Base-by-base conservation (phyloP, 768 basidiomycete genomes). In the Phylloporus sp. region DNA sequence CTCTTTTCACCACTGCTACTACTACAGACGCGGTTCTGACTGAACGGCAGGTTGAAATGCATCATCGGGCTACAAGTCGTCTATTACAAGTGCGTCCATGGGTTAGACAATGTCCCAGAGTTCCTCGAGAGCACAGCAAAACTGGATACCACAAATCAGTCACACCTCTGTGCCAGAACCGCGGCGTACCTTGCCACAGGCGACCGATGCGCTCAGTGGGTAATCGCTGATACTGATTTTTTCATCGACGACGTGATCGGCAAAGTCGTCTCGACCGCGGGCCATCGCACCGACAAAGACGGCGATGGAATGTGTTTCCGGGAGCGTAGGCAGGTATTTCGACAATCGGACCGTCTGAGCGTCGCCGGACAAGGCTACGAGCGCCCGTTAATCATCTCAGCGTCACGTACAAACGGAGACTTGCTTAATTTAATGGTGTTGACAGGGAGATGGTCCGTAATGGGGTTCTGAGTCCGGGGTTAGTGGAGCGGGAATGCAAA, bases 251-350 rank as follows among this genome's bases (percentile, higher is more conserved):
- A 88, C 73, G 20, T 80, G 86, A 68, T 99, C 96, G 13, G 96
- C 96, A 71, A 99, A 99, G 70, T 95, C 90, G 56, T 99, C 96
- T 41, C 79, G 82, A 10, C 95, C 95, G 48, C 95, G 77, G 6
- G 95, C 95, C 95, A 99, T 99, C 18, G 95, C 96, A 39, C 95
- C 95, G 46, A 99, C 93, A 57, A 97, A 96, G 44, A 99, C 88
- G 15, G 91, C 93, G 44, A 99, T 71, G 29, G 86, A 85, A 59
- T 97, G 91, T 5, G 90, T 88, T 44, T 84, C 77, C 1, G 94
- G 93, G 6, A 98, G 69, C 0, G 84, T 89, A 0, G 84, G 84
- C 36, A 99, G 72, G 71, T 90, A 97, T 47, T 78, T 73, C 2
- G 90, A 91, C 37, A 98, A 71, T 35, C 87, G 77, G 51, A 86